phyloP scores from a whole-genome alignment of 176 grass and related monocot species.

The Tillandsia leiboldiana region DNA sequence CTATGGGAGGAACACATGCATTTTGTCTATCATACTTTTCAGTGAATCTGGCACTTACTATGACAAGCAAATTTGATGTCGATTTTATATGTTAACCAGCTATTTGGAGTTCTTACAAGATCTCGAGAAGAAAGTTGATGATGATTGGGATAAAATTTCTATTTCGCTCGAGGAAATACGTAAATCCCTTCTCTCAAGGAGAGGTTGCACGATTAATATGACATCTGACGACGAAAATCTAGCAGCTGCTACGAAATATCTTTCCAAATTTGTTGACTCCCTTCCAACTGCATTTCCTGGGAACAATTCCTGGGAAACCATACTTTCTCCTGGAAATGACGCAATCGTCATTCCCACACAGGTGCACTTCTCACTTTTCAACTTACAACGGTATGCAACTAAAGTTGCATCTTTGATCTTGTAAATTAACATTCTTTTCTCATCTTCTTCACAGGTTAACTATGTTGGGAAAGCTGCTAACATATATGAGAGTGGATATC shows the following conservation, averaged over 20 bases:
- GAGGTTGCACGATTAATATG: slow-evolving; percentile 77
- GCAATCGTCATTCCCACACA: slow-evolving; percentile 94
- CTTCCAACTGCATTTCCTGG: slow-evolving; percentile 44
- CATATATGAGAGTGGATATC: too few species aligned
- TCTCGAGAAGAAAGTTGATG: slow-evolving; percentile 73
- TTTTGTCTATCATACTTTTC: too few species aligned
- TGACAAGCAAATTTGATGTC: background rate
- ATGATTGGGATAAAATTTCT: slow-evolving; percentile 95
- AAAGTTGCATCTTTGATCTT: too few species aligned
- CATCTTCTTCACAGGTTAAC: too few species aligned
- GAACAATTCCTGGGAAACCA: slow-evolving; percentile 55
- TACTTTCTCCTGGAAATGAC: slow-evolving; percentile 70
- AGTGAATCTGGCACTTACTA: too few species aligned
- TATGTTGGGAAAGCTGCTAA: too few species aligned
- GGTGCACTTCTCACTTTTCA: slow-evolving; percentile 22
- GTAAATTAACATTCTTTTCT: too few species aligned
- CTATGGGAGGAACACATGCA: too few species aligned
- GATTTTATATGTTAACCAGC: slow-evolving; percentile 36
- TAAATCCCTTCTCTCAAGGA: slow-evolving; percentile 54
- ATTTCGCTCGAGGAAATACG: slow-evolving; percentile 82
- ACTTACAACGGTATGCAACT: background rate
- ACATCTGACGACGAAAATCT: slow-evolving; percentile 81
- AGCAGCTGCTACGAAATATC: slow-evolving; percentile 46
- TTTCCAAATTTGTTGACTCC: slow-evolving; percentile 81
- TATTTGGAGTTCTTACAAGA: slow-evolving; percentile 91